Base-by-base conservation (phyloP, 1,284 basidiomycete species). In the Leccinum griseonigrum region DNA sequence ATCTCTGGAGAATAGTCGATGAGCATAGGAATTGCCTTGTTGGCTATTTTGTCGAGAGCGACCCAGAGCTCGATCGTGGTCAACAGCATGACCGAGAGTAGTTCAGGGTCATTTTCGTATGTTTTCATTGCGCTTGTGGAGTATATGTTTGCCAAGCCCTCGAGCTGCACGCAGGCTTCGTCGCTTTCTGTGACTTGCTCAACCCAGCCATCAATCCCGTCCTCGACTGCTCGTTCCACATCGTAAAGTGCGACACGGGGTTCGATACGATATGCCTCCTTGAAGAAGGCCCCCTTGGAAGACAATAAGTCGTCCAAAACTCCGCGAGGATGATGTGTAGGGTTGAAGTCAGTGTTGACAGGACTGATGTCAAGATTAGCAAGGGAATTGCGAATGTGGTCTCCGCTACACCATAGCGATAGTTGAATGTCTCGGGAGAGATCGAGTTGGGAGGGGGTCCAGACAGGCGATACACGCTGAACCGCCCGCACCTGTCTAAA, bases 381-480 rank as follows among this genome's bases (percentile, higher is more conserved):
- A 28, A 74, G 40, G 16, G 64, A 56, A n/a, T 65, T 16, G 5
- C 57, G 51, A 7, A 78, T 58, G 43, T 76, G 75, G 0, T 57
- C 28, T 6, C 66, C 61, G 46, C 72, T 74, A 10, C 67, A 60
- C 2, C 36, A 22, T 9, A 81, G 67, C 0, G 74, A 69, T 2
- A 80, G 64, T 4, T 54, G 52, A 5, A 69, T 71, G 43, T 78
- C 77, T 8, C 29, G 66, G 18, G 22, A 22, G 13, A 54, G 22
- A 22, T 54, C 32, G 32, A 34, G 53, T 14, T 54, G 53, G 32
- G 53, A 54, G 18, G 53, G 53, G 8, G 50, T 63, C 75, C 73
- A 79, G 4, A 32, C 32, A 9, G 68, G 66, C 4, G 69, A 66
- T 32, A 38, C 5, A 7, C 65, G 58, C 52, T 76, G 65, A 6